These are phyloP conservation scores for Fonsecaea nubica DNA, from an alignment of 2,329 filamentous ascomycete species.

Conservation along the genomic window DNA sequence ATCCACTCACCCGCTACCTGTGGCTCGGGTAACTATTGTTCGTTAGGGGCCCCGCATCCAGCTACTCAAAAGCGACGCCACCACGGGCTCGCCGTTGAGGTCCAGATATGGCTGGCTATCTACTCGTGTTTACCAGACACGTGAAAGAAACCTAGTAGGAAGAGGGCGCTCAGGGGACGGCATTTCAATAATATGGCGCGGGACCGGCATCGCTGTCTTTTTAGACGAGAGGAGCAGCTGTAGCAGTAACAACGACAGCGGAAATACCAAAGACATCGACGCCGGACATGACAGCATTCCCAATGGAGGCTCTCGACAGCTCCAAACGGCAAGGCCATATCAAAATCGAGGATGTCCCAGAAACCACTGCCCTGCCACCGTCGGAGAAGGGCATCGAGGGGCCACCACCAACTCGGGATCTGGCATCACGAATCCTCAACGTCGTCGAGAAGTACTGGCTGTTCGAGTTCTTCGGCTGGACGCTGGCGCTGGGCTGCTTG, in stretches of 20 bases:
- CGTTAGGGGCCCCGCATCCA: constrained; percentile 12
- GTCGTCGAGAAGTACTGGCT: constrained; percentile 23
- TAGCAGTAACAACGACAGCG: background rate
- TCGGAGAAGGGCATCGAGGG: background rate
- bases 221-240: background rate
- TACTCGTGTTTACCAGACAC: background rate
- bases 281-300: background rate
- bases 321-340: constrained; percentile 1
- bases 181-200: background rate
- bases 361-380: background rate
- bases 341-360: constrained; percentile 1
- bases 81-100: constrained; percentile 11
- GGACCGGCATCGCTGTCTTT: background rate
- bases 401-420: background rate
- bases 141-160: background rate
- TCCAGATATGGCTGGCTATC: background rate
- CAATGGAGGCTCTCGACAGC: background rate
- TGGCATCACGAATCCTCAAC: background rate
- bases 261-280: background rate
- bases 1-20: background rate
- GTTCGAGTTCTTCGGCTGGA: constrained; percentile 23
- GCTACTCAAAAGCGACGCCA: constrained; percentile 13
- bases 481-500: constrained; percentile 12
- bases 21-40: constrained; percentile 2
- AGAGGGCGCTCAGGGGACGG: background rate